Evolutionary conservation across 805 yeast species (phyloP).

Genomic region (Suhomyces emberorum): DNA sequence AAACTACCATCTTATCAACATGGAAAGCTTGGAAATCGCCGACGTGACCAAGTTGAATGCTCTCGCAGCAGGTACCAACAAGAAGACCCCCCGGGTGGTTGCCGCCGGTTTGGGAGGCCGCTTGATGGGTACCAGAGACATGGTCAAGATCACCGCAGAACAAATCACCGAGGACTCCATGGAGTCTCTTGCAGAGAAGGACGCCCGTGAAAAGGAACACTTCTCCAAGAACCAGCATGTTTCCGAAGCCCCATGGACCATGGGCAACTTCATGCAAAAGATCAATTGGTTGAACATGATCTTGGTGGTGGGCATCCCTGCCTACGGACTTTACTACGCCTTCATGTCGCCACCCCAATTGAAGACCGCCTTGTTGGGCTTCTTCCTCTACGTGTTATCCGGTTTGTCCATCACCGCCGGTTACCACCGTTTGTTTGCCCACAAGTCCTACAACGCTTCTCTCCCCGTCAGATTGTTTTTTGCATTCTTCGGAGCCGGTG

Average conservation of each 20-base stretch:
- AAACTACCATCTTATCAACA: no score
- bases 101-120: constrained; percentile 75
- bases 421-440: constrained; percentile 78
- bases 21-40: constrained; percentile 30
- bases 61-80: constrained; percentile 79
- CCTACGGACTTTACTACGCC: constrained; percentile 48
- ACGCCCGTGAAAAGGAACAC: constrained; percentile 37
- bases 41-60: constrained; percentile 72
- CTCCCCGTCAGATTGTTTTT: constrained; percentile 59
- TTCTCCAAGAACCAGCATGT: constrained; percentile 51
- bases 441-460: constrained; percentile 65
- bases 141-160: constrained; percentile 66
- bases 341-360: constrained; percentile 45
- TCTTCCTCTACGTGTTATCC: constrained; percentile 52
- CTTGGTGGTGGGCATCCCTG: constrained; percentile 61
- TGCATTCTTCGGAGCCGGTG: constrained; percentile 79
- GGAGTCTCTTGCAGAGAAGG: constrained; percentile 38
- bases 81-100: constrained; percentile 64
- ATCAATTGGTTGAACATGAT: constrained; percentile 75
- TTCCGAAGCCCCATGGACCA: constrained; percentile 77
- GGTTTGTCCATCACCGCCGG: constrained; percentile 84
- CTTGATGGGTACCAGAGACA: constrained; percentile 76
- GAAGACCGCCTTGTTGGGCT: constrained; percentile 52
- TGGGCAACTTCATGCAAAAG: constrained; percentile 67
- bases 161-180: constrained; percentile 53